Conservation (phyloP, 2,329 filamentous ascomycete genomes). For the Drechslera avenae region DNA sequence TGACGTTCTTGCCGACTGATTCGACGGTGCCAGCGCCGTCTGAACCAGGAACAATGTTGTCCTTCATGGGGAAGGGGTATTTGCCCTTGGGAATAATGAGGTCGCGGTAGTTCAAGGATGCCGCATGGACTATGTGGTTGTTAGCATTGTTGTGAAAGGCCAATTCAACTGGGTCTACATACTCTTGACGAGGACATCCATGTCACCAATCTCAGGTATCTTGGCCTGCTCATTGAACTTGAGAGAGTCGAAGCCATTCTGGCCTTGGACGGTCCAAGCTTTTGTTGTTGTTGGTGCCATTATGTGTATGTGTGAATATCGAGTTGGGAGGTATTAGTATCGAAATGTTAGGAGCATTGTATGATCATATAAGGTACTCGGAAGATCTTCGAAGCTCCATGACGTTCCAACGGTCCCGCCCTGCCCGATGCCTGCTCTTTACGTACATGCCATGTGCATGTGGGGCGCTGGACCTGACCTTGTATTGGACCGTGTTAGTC, state of each 20-base stretch:
- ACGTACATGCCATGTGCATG: slow-evolving; percentile 19
- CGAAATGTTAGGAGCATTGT: too few relatives aligned
- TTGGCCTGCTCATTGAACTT: slow-evolving; percentile 58
- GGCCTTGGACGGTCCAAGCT: slow-evolving; percentile 62
- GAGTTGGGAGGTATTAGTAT: too few relatives aligned
- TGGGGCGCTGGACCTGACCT: slow-evolving; percentile 10
- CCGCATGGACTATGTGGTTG: slow-evolving; percentile 50
- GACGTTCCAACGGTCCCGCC: neutral
- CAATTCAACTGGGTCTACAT: slow-evolving; percentile 9
- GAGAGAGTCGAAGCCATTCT: slow-evolving; percentile 65
- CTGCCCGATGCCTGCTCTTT: slow-evolving; percentile 11
- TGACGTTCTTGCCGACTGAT: slow-evolving; percentile 61
- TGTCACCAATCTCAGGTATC: slow-evolving; percentile 68
- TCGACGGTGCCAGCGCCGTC: slow-evolving; percentile 61
- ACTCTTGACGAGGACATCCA: slow-evolving; percentile 73
- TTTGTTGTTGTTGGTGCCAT: slow-evolving; percentile 56
- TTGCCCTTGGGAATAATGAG: slow-evolving; percentile 55
- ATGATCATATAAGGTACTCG: neutral
- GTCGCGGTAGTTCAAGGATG: slow-evolving; percentile 58
- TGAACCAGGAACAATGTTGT: slow-evolving; percentile 53
- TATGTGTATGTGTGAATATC: neutral
- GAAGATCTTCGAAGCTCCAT: neutral
- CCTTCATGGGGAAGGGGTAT: slow-evolving; percentile 52
- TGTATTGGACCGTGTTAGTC: too few relatives aligned
- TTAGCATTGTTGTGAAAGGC: slow-evolving; percentile 7